These are phyloP conservation scores for Hanseniaspora nectarophila DNA, from an alignment of 805 yeast genomes.

Conservation along the genomic window DNA sequence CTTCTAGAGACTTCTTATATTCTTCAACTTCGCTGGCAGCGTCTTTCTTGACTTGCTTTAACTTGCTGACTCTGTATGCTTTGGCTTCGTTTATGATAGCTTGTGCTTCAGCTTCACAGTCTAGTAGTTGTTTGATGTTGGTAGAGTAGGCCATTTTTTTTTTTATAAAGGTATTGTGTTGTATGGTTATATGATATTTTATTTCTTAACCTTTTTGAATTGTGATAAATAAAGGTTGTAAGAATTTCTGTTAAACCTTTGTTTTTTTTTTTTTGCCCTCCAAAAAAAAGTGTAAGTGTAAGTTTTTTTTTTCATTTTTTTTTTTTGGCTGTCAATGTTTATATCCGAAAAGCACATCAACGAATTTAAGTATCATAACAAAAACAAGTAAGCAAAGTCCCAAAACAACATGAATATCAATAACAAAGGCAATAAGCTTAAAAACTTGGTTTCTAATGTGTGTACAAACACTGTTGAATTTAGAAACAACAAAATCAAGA, in stretches of 20 bases:
- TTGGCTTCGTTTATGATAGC: constrained; percentile 88
- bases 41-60: constrained; percentile 89
- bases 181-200: no score
- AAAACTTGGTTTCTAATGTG: neutral
- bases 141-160: constrained; percentile 30
- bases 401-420: neutral
- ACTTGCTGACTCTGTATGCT: constrained; percentile 59
- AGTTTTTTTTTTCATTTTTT: no score
- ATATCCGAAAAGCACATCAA: no score
- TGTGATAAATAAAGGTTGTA: neutral
- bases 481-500: neutral
- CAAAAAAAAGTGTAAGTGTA: no score
- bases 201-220: no score
- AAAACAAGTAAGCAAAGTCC: no score
- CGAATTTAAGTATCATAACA: no score
- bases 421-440: neutral
- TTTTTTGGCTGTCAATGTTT: no score
- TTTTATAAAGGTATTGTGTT: constrained; percentile 10
- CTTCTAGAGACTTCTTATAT: constrained; percentile 43
- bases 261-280: neutral
- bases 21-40: constrained; percentile 81
- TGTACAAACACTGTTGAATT: neutral
- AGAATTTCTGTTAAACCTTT: neutral
- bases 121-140: constrained; percentile 19
- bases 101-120: constrained; percentile 97